Evolutionary conservation across 1,284 basidiomycete species (phyloP).

Genomic region (Tylopilus sp.): DNA sequence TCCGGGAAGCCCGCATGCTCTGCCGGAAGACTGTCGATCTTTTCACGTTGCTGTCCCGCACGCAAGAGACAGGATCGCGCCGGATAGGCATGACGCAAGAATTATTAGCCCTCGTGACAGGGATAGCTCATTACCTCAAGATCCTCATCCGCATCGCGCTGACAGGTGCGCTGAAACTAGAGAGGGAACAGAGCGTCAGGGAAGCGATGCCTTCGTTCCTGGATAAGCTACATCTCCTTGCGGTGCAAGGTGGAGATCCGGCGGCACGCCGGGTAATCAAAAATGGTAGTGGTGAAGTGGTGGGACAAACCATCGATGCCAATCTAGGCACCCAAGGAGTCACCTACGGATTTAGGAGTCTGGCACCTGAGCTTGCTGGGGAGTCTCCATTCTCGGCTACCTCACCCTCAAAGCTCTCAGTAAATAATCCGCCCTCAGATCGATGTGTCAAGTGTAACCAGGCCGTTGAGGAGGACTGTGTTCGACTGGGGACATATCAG

Average conservation of each 20-base stretch:
- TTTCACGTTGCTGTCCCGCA: constrained; percentile 95
- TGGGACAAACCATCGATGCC: constrained; percentile 41
- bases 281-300: constrained; percentile 58
- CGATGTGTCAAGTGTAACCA: constrained; percentile 85
- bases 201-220: constrained; percentile 89
- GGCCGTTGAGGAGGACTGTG: constrained; percentile 97
- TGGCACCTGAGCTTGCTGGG: constrained; percentile 84
- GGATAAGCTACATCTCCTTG: constrained; percentile 87
- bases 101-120: constrained; percentile 95
- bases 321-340: constrained; percentile 77
- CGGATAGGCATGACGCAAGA: constrained; percentile 97
- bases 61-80: constrained; percentile 85
- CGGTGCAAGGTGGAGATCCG: constrained; percentile 84
- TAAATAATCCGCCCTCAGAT: constrained; percentile 75
- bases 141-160: constrained; percentile 98
- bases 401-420: constrained; percentile 45
- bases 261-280: constrained; percentile 67
- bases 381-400: constrained; percentile 70
- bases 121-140: constrained; percentile 98
- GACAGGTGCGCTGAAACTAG: constrained; percentile 93
- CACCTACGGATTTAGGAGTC: constrained; percentile 84
- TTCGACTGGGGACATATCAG: constrained; percentile 88
- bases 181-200: constrained; percentile 80
- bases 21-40: constrained; percentile 99
- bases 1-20: constrained; percentile 96